Percentiles rank a stretch among this genome's conserved stretches.
Conservation (phyloP, 176 grass and related monocot genomes). For the Triticum timopheevii region DNA sequence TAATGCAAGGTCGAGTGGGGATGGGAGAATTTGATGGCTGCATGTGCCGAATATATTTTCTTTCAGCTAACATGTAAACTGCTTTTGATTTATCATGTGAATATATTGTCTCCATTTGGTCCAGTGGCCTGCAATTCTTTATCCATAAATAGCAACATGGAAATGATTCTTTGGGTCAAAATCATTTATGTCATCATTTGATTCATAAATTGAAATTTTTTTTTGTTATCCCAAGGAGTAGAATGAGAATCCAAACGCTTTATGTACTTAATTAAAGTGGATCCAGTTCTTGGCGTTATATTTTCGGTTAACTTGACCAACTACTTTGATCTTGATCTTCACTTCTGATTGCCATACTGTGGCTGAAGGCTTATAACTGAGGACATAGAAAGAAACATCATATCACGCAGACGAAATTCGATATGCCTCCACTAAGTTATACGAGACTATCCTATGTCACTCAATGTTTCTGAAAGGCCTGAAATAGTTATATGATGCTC, state of each 20-base stretch:
- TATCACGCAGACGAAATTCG: neutral
- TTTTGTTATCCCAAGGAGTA: neutral
- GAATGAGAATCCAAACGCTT: neutral
- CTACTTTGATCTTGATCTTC: neutral
- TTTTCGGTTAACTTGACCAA: neutral
- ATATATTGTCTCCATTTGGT: neutral
- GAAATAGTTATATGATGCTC: neutral
- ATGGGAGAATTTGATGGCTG: neutral
- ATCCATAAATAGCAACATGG: neutral
- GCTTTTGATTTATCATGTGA: neutral
- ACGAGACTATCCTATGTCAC: neutral
- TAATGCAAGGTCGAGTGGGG: neutral
- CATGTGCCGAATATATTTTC: neutral
- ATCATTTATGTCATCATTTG: neutral
- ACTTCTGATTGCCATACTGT: slow-evolving; percentile 2
- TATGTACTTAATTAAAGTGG: neutral
- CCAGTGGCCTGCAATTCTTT: neutral
- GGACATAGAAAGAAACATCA: neutral
- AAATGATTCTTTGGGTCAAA: neutral
- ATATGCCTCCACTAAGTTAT: neutral
- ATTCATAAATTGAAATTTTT: neutral
- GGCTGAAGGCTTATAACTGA: neutral
- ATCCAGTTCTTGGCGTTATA: neutral
- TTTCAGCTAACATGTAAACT: neutral
- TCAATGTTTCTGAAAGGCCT: neutral